Evolutionary conservation across 2,329 filamentous ascomycete species (phyloP).

Genomic region (Blastomyces emzantsi): DNA sequence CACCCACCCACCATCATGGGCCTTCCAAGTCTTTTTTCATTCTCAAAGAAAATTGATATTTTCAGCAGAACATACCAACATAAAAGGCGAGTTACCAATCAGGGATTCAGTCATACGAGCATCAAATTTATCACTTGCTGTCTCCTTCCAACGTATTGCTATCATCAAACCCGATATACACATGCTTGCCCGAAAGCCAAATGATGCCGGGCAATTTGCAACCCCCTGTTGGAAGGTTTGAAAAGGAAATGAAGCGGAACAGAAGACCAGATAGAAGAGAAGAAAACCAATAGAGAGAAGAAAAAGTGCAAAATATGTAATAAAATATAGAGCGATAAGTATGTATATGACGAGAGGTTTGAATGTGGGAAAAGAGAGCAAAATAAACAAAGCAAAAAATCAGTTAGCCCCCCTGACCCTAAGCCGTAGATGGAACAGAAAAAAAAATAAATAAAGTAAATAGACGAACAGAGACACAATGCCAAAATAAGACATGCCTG

Average conservation of each 20-base stretch:
- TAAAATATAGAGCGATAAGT: background rate
- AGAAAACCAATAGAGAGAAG: background rate
- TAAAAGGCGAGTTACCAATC: no score
- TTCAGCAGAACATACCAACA: no score
- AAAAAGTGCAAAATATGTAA: background rate
- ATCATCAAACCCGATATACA: no score
- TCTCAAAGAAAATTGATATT: no score
- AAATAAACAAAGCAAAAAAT: background rate
- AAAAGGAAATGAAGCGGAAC: background rate
- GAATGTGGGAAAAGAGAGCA: background rate
- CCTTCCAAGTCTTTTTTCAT: no score
- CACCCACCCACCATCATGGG: no score
- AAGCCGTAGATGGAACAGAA: background rate
- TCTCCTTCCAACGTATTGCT: no score
- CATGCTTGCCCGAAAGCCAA: no score
- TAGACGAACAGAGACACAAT: background rate
- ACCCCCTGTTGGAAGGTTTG: background rate
- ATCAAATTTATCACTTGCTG: no score
- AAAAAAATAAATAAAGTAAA: background rate
- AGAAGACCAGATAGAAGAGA: background rate
- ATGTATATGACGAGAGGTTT: background rate
- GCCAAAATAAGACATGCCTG: background rate
- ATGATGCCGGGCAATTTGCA: background rate
- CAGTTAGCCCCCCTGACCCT: background rate
- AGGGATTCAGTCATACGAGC: no score